phyloP scores from a whole-genome alignment of 768 basidiomycete species.

The Leccinum subgranulosum region DNA sequence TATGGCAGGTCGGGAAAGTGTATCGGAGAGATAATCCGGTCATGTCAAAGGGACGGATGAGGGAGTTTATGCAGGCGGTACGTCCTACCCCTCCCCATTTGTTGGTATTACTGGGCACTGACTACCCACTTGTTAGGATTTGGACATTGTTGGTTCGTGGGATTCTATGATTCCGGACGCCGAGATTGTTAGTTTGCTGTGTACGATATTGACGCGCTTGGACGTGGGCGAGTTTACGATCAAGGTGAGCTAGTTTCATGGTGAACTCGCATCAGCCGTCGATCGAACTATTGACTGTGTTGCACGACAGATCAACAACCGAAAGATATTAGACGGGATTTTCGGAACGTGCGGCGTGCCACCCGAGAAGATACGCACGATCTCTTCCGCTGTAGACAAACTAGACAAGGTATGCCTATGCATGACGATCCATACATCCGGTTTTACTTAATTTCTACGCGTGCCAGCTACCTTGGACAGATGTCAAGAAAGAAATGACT shows the following conservation, averaged over 20 bases:
- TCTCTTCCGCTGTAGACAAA: constrained; percentile 97
- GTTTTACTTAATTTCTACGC: neutral
- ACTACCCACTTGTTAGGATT: constrained; percentile 55
- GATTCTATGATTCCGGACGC: constrained; percentile 98
- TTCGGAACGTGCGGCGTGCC: constrained; percentile 97
- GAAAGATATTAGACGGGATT: constrained; percentile 95
- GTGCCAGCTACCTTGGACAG: constrained; percentile 75
- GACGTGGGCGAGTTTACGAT: constrained; percentile 94
- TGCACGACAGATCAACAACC: constrained; percentile 77
- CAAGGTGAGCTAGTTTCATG: constrained; percentile 54
- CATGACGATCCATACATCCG: neutral
- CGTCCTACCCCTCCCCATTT: constrained; percentile 16
- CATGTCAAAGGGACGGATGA: constrained; percentile 97
- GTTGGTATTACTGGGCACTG: neutral
- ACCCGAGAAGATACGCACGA: constrained; percentile 80
- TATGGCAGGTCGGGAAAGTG: constrained; percentile 99
- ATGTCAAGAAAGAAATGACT: constrained; percentile 96
- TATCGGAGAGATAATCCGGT: constrained; percentile 96
- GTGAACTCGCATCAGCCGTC: neutral
- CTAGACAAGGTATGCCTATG: constrained; percentile 76
- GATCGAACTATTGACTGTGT: neutral
- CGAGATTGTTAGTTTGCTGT: constrained; percentile 79
- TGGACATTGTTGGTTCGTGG: constrained; percentile 90
- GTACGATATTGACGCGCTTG: constrained; percentile 75
- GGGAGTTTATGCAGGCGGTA: constrained; percentile 97